Evolutionary conservation across 2,329 filamentous ascomycete species (phyloP).

Genomic region (Arthroderma sp.): DNA sequence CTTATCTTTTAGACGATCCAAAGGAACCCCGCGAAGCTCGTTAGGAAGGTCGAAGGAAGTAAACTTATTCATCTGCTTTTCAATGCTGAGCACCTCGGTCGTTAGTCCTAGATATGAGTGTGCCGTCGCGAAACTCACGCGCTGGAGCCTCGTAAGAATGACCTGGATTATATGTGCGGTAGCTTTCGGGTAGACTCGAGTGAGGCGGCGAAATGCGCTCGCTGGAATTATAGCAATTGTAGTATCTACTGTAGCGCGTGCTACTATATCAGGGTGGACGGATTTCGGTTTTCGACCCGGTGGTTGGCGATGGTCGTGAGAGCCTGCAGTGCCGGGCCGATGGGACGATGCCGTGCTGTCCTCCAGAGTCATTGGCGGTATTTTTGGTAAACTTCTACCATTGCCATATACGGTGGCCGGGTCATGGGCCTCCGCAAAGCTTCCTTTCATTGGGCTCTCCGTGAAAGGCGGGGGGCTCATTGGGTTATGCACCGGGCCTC

Average conservation of each 20-base stretch:
- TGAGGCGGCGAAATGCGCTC: constrained; percentile 83
- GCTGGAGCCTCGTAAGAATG: constrained; percentile 82
- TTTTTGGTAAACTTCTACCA: constrained; percentile 38
- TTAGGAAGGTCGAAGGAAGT: constrained; percentile 87
- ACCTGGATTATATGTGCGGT: constrained; percentile 97
- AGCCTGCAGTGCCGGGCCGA: constrained; percentile 5
- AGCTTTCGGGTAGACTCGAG: constrained; percentile 86
- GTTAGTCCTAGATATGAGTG: constrained; percentile 90
- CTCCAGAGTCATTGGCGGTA: constrained; percentile 60
- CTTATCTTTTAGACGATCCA: constrained; percentile 82
- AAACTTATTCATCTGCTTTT: constrained; percentile 86
- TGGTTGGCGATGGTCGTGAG: constrained; percentile 28
- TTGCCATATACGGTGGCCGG: constrained; percentile 11
- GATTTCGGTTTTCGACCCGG: constrained; percentile 45
- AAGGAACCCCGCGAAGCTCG: constrained; percentile 67
- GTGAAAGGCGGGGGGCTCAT: constrained; percentile 23
- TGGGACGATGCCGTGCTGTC: constrained; percentile 12
- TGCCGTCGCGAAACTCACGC: constrained; percentile 86
- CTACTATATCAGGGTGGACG: constrained; percentile 90
- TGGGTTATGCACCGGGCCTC: constrained; percentile 26
- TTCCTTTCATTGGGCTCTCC: constrained; percentile 17
- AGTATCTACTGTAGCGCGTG: constrained; percentile 88
- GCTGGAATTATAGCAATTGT: constrained; percentile 98
- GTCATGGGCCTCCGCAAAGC: constrained; percentile 11
- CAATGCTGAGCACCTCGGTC: constrained; percentile 80